A percentile compares a stretch with the other conserved stretches of the same genome.
Conservation (phyloP, 129 eudicot species). For the Centaurea solstitialis region DNA sequence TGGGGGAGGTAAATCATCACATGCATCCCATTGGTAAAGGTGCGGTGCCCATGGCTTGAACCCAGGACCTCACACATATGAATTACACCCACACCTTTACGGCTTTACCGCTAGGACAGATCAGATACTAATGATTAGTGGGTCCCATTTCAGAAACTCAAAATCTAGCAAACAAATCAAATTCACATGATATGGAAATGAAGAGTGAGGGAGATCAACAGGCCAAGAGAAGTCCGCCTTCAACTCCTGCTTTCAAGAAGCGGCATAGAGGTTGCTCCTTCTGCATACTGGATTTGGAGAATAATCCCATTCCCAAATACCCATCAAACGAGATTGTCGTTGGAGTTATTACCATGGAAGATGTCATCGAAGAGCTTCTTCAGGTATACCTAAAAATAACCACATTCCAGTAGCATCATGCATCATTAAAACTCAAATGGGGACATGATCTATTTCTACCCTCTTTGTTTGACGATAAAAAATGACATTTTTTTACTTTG, state of each 20-base stretch:
- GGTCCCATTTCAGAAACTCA: conserved; percentile 38
- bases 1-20: too few species aligned
- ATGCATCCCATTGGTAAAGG: too few species aligned
- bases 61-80: too few species aligned
- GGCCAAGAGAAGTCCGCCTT: conserved; percentile 62
- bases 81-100: too few species aligned
- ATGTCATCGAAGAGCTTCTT: conserved; percentile 98
- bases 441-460: neutral
- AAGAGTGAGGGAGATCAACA: conserved; percentile 50
- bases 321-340: conserved; percentile 71
- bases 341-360: conserved; percentile 96
- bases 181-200: conserved; percentile 35
- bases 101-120: too few species aligned
- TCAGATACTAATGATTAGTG: conserved; percentile 4
- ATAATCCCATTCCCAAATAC: conserved; percentile 64
- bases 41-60: too few species aligned
- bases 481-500: too few species aligned
- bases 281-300: conserved; percentile 88
- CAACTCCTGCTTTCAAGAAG: conserved; percentile 89
- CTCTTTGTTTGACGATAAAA: neutral
- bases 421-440: neutral
- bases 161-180: conserved; percentile 38
- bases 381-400: conserved; percentile 51
- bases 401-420: neutral
- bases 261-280: conserved; percentile 94